These are phyloP conservation scores for Xerocomellus intermedius DNA, from an alignment of 768 basidiomycete species.

Conservation along the genomic window DNA sequence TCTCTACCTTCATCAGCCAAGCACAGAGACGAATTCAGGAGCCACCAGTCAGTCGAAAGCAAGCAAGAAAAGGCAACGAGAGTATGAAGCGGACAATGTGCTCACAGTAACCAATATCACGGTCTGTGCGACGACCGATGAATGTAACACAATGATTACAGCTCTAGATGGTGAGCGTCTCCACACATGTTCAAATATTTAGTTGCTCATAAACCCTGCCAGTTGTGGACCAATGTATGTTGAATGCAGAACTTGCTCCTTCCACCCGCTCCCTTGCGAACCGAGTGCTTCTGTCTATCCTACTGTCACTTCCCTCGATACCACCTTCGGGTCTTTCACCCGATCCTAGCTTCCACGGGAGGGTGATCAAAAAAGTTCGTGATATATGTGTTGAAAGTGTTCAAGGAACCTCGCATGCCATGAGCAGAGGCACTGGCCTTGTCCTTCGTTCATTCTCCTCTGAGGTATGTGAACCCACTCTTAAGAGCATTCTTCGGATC, in stretches of 20 bases:
- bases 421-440: conserved; percentile 62
- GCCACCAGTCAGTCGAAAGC: conserved; percentile 40
- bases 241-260: conserved; percentile 48
- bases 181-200: background rate
- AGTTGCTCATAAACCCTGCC: conserved; percentile 6
- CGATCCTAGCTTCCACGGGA: conserved; percentile 47
- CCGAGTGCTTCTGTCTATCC: conserved; percentile 56
- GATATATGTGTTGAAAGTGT: conserved; percentile 47
- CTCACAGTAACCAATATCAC: conserved; percentile 51
- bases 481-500: background rate
- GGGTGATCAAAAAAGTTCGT: conserved; percentile 47
- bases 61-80: conserved; percentile 66
- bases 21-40: conserved; percentile 25
- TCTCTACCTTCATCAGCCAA: conserved; percentile 44
- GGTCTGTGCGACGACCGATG: conserved; percentile 48
- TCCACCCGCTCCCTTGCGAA: conserved; percentile 57
- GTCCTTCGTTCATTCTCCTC: conserved; percentile 42
- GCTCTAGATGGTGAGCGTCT: conserved; percentile 57
- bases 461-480: conserved; percentile 29
- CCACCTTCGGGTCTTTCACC: conserved; percentile 54
- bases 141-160: conserved; percentile 50
- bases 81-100: conserved; percentile 74
- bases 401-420: conserved; percentile 52
- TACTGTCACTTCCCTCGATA: conserved; percentile 55
- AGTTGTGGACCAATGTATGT: conserved; percentile 54